Conservation (phyloP, 176 grass and related monocot genomes). For the Saccharum spontaneum region DNA sequence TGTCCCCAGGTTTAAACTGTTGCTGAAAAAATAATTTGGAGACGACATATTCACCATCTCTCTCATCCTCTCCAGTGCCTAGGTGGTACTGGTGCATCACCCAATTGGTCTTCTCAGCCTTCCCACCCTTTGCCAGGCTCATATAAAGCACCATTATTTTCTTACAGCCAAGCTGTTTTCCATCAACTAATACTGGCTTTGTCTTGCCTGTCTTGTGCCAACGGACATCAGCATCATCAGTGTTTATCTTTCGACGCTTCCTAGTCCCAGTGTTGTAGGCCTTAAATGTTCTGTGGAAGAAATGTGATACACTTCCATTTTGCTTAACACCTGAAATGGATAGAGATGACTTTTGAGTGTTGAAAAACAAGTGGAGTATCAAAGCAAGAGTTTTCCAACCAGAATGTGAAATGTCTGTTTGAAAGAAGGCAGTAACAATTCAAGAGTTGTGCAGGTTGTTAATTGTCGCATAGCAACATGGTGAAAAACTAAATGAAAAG, state of each 20-base stretch:
- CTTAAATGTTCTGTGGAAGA: slow-evolving; percentile 94
- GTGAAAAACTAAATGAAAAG: slow-evolving; percentile 19
- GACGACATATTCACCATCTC: slow-evolving; percentile 81
- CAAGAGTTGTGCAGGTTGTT: background rate
- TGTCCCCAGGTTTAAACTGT: slow-evolving; percentile 64
- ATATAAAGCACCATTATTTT: slow-evolving; percentile 98
- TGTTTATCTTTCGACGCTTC: slow-evolving; percentile 93
- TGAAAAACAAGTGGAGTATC: background rate
- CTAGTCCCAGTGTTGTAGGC: slow-evolving; percentile 92
- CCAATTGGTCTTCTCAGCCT: slow-evolving; percentile 92
- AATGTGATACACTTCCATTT: slow-evolving; percentile 92
- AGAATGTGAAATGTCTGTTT: background rate
- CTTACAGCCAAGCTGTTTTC: slow-evolving; percentile 80
- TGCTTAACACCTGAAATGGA: slow-evolving; percentile 73
- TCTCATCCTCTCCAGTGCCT: slow-evolving; percentile 86
- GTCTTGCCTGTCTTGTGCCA: slow-evolving; percentile 99
- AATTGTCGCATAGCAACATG: background rate
- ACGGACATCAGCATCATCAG: slow-evolving; percentile 63
- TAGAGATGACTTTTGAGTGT: background rate
- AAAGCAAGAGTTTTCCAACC: slow-evolving; percentile 11
- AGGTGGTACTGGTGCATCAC: slow-evolving; percentile 98
- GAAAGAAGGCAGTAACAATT: background rate
- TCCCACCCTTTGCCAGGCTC: slow-evolving; percentile 64
- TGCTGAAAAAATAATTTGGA: slow-evolving; percentile 96
- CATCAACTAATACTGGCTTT: slow-evolving; percentile 73